A percentile compares a stretch with the other conserved stretches of the same genome.
Evolutionary conservation across 306 rosid genomes (phyloP).

Genomic region (Glycine tomentella): DNA sequence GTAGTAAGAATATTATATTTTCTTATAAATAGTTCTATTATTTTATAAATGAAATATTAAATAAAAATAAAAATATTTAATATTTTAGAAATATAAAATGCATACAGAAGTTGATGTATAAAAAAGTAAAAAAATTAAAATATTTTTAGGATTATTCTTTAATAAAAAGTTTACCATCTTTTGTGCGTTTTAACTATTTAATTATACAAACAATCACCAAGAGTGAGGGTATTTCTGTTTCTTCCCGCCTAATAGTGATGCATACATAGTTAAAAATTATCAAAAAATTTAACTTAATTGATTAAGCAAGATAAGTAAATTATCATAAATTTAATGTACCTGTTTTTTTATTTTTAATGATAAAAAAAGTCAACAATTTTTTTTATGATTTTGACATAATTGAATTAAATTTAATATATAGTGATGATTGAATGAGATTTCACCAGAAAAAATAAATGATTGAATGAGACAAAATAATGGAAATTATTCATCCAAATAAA

Average conservation of each 20-base stretch:
- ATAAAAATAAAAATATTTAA: background rate
- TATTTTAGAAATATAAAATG: background rate
- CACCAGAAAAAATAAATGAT: background rate
- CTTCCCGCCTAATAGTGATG: background rate
- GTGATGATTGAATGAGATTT: slow-evolving; percentile 3
- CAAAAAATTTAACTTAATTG: no score
- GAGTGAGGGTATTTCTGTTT: background rate
- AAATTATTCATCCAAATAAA: background rate
- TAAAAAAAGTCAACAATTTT: no score
- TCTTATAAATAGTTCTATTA: background rate
- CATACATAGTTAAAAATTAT: background rate
- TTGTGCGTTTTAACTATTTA: background rate
- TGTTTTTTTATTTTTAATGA: no score
- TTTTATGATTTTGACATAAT: background rate
- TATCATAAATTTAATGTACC: no score
- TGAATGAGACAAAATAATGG: slow-evolving; percentile 4
- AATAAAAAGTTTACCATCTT: background rate
- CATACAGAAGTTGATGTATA: background rate
- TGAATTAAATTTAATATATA: background rate
- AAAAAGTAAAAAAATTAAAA: no score
- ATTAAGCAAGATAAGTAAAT: no score
- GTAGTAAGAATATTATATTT: background rate
- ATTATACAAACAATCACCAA: background rate
- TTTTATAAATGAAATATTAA: background rate
- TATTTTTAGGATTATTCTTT: background rate